Conservation (phyloP, 805 yeast genomes). For the Candida argentea region DNA sequence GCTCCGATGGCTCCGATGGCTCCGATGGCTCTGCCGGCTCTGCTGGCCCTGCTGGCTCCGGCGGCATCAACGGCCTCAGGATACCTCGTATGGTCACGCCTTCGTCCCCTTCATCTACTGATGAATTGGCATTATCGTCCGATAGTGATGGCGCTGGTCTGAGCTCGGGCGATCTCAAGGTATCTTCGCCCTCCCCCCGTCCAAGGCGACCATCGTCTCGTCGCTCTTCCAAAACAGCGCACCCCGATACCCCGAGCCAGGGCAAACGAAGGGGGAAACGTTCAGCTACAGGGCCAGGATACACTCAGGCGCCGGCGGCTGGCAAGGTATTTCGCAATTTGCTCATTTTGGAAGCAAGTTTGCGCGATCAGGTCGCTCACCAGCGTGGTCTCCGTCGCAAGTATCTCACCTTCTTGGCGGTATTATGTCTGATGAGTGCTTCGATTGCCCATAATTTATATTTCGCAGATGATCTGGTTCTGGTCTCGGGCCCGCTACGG, state of each 20-base stretch:
- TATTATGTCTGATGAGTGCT: slow-evolving; percentile 30
- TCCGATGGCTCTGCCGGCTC: slow-evolving; percentile 5
- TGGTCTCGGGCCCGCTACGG: slow-evolving; percentile 22
- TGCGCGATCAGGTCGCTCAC: slow-evolving; percentile 70
- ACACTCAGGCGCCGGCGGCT: slow-evolving; percentile 31
- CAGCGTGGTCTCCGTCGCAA: slow-evolving; percentile 58
- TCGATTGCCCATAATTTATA: slow-evolving; percentile 30
- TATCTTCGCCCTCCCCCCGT: background rate
- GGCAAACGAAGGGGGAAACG: slow-evolving; percentile 9
- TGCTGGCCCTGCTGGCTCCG: slow-evolving; percentile 3
- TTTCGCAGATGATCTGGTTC: slow-evolving; percentile 11
- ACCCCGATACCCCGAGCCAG: slow-evolving; percentile 13
- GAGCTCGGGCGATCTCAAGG: slow-evolving; percentile 14
- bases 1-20: slow-evolving; percentile 1
- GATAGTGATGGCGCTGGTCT: slow-evolving; percentile 28
- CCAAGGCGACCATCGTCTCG: background rate
- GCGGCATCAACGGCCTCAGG: slow-evolving; percentile 1
- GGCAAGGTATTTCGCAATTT: slow-evolving; percentile 76
- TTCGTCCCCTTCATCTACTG: slow-evolving; percentile 7
- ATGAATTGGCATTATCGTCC: slow-evolving; percentile 24
- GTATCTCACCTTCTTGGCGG: slow-evolving; percentile 43
- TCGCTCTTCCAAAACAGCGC: no score
- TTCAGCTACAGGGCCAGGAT: slow-evolving; percentile 7
- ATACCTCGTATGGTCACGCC: slow-evolving; percentile 2
- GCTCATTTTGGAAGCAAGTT: slow-evolving; percentile 74